Percentiles rank a stretch among this genome's conserved stretches.
Evolutionary conservation across 306 rosid genomes (phyloP).

Genomic region (Quercus engelmannii): DNA sequence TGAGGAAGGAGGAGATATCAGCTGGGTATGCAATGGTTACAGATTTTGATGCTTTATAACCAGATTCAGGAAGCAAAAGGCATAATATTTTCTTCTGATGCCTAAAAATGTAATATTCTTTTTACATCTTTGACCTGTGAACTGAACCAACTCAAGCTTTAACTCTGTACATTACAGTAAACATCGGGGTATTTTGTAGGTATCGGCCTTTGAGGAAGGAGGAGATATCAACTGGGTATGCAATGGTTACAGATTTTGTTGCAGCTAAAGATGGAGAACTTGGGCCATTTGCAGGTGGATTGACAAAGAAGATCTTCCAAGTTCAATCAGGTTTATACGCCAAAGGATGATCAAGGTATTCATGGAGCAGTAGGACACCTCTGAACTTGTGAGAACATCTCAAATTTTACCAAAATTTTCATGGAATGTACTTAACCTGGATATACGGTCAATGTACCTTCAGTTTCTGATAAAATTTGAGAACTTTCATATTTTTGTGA

Average conservation of each 20-base stretch:
- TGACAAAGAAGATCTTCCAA: constrained; percentile 18
- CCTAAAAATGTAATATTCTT: background rate
- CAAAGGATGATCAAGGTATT: constrained; percentile 25
- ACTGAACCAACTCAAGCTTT: background rate
- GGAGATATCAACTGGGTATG: constrained; percentile 7
- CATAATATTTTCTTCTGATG: background rate
- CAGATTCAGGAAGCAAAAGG: constrained; percentile 30
- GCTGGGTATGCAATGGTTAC: constrained; percentile 7
- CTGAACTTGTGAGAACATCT: too few species aligned
- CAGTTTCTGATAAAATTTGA: background rate
- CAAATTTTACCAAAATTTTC: too few species aligned
- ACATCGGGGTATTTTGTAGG: constrained; percentile 65
- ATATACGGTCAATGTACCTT: background rate
- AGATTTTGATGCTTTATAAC: constrained; percentile 18
- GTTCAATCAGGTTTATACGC: constrained; percentile 22
- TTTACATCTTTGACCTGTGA: background rate
- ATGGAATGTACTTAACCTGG: background rate
- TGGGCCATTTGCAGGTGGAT: constrained; percentile 10
- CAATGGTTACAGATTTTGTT: constrained; percentile 18
- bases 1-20: constrained; percentile 28
- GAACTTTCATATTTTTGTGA: background rate
- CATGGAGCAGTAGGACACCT: too few species aligned
- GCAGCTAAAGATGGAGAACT: constrained; percentile 24
- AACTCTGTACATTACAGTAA: constrained; percentile 35
- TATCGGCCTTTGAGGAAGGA: constrained; percentile 45